Base-by-base conservation (phyloP, 306 rosid species). In the Cicer bijugum region DNA sequence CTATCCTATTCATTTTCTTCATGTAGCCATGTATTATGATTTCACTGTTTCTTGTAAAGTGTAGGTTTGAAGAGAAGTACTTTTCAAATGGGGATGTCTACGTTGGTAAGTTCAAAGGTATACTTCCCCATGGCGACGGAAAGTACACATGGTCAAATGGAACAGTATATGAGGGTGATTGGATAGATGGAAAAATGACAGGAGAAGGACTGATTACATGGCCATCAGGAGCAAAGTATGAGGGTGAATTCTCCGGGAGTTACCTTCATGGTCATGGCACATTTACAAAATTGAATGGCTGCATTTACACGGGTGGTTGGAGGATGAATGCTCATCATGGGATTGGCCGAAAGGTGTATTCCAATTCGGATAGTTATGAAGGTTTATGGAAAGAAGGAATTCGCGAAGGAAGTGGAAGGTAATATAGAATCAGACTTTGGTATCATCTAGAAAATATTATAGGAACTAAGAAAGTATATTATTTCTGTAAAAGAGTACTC, bases 301-400 rank as follows among this genome's bases (percentile, higher is more conserved):
- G 90, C 9, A 43, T 86, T 70, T 88, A 94, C 69, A 79, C 82
- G 2, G 99, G 99, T 7, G 72, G 83, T 6, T 94, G 96, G 97
- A 91, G 97, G 80, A 90, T 94, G 97, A 86, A 84, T 70, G 82
- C 89, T 67, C 83, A 84, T 85, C 97, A 94, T 8, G 99, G 99
- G 42, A 64, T 85, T 7, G 99, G 99, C 33, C 68, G 64, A 75
- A 87, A 94, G 76, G 86, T 80, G 74, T 91, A 89, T 78, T n/a
- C 56, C 66, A 91, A 91, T 86, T 80, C 84, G 33, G 90, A 90
- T 82, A 20, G 62, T 67, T 94, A 91, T 69, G 97, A 94, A 72
- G 99, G 99, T 64, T 82, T 83, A 72, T 94, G 99, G 97, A 94
- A 84, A 83, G 99, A 94, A 83, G 99, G 99, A 76, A 80, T 86